Base-by-base conservation (phyloP, 768 basidiomycete species). In the Hypsizygus marmoreus region DNA sequence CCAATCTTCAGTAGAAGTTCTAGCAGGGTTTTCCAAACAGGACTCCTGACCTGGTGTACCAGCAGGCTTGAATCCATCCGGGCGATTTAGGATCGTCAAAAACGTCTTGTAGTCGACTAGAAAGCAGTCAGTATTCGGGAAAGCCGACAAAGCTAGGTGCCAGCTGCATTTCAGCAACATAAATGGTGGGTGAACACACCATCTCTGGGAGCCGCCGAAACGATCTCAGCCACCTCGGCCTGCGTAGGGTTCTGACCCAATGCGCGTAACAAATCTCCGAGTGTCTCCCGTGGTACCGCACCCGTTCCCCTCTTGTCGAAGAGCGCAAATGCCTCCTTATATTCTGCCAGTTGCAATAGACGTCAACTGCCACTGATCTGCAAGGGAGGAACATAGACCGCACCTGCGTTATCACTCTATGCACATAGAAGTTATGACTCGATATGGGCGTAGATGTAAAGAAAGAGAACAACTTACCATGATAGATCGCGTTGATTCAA, bases 241-340 rank as follows among this genome's bases (percentile, higher is more conserved):
- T 98, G 97, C 0, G 95, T 98, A n/a, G 97, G 97, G 65, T 99
- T 99, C 73, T 98, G 97, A 2, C 97, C 97, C 3, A 99, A 74
- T 0, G 93, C 93, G 33, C 97, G 82, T 12, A 99, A 71, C 8
- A 99, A 80, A 65, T 98, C 95, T 7, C 97, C 97, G 1, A 99
- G 72, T 0, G 85, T 86, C 50, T 94, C 89, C 3, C 88, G 74
- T 0, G 94, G 88, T 23, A 99, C 91, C 11, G 88, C 79, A 12
- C 94, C 94, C 2, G 88, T 91, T 28, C 97, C 97, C 55, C 85
- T 85, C 74, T 98, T 98, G 73, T 99, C 97, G 67, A 97, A 98
- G 24, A 99, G 83, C 34, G 97, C 94, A 60, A 97, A 97, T 2
- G 95, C 95, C 68, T 97, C 93, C 61, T 92, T 91, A 76, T 95